phyloP scores from a whole-genome alignment of 495 filamentous ascomycete species.

The Penicillium pulvis region DNA sequence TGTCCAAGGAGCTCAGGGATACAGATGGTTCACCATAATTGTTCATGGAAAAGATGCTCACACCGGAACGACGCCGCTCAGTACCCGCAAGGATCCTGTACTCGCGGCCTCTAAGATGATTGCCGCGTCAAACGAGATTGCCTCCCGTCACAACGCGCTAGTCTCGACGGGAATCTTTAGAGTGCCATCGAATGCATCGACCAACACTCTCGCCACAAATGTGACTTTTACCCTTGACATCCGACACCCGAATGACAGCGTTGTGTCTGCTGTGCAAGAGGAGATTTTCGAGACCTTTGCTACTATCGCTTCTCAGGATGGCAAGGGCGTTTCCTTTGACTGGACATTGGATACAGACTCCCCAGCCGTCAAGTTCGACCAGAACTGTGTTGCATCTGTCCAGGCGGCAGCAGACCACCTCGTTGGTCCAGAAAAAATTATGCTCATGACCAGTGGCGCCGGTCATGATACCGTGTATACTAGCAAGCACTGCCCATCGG shows the following conservation, averaged over 20 bases:
- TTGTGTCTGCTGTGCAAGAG: constrained; percentile 54
- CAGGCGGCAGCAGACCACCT: constrained; percentile 54
- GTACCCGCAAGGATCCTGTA: constrained; percentile 55
- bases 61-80: constrained; percentile 71
- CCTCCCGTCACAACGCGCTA: constrained; percentile 51
- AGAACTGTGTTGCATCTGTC: constrained; percentile 62
- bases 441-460: constrained; percentile 53
- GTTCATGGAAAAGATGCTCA: constrained; percentile 67
- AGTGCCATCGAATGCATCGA: constrained; percentile 57
- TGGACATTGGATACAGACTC: constrained; percentile 62
- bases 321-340: constrained; percentile 44
- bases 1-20: constrained; percentile 63
- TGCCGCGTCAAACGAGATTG: constrained; percentile 60
- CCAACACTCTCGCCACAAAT: constrained; percentile 69
- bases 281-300: constrained; percentile 48
- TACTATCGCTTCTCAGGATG: constrained; percentile 51
- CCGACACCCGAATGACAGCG: constrained; percentile 58
- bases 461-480: constrained; percentile 65
- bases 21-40: constrained; percentile 64
- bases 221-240: constrained; percentile 72
- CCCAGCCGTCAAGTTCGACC: constrained; percentile 63
- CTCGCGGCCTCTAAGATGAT: constrained; percentile 68
- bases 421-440: constrained; percentile 37
- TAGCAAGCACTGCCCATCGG: constrained; percentile 55
- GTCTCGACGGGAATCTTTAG: constrained; percentile 70